Base-by-base conservation (phyloP, 306 rosid genomes). In the Malus asiatica region DNA sequence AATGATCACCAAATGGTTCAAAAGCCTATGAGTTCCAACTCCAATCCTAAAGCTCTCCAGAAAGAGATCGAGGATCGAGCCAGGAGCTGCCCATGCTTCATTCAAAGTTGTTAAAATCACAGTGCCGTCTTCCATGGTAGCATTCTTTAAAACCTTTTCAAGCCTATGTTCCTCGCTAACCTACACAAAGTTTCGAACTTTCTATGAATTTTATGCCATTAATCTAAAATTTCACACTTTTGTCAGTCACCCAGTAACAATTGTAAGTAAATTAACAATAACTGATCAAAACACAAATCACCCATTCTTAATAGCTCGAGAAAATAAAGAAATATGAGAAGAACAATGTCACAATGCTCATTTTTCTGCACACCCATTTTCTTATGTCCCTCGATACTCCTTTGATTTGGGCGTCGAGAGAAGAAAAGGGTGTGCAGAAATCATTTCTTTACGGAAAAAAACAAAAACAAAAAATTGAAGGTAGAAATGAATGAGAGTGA, bases 31-130 rank as follows among this genome's bases (percentile, higher is more conserved):
- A 25, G 99, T 95, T 45, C 61, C 83, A 23, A 84, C 84, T 69
- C 97, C 97, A 78, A 86, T 90, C 88, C 88, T 90, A 82, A 95
- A 92, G 88, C 99, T 92, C 81, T 90, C 97, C 8, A 92, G 93
- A 72, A 95, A 95, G 75, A 95, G 97, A 82, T 90, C 97, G 32
- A 92, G 55, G 40, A 92, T 78, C 32, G 98, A 92, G 87, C 86
- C 77, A 52, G 89, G 96, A 84, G 97, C 84, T 22, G 97, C 97
- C 98, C 98, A 95, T 73, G 98, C 97, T 83, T 88, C 96, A 76
- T 95, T 95, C 76, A 95, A 83, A 23, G 98, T 90, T 33, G 98
- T 92, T 85, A 95, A 81, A 72, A 95, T 92, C 73, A 95, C 96
- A 60, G 98, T 95, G 66, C 71, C 78, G 83, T 88, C 92, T 35